phyloP scores from a whole-genome alignment of 2,329 filamentous ascomycete genomes.

The Talaromyces marneffei region DNA sequence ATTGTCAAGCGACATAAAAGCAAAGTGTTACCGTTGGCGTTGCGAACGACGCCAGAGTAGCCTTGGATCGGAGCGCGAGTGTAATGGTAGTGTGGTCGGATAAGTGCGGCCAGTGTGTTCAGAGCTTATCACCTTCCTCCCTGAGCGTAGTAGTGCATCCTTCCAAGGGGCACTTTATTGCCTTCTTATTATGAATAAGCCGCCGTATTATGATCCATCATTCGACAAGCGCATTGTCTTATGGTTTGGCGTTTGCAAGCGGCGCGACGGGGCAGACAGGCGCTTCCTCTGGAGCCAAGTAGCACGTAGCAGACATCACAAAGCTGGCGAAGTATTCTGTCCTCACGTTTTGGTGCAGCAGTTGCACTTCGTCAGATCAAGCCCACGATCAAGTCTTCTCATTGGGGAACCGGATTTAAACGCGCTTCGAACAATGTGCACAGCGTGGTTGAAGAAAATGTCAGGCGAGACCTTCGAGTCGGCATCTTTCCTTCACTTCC shows the following conservation, averaged over 20 bases:
- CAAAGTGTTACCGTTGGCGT: slow-evolving; percentile 27
- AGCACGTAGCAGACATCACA: not conserved
- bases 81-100: too few species aligned
- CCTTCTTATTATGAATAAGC: too few species aligned
- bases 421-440: not conserved
- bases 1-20: too few species aligned
- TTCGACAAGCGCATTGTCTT: not conserved
- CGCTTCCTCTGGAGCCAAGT: too few species aligned
- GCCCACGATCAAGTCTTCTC: not conserved
- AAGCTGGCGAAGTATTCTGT: not conserved
- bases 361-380: not conserved
- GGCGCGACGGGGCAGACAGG: not conserved
- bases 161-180: too few species aligned
- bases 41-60: slow-evolving; percentile 24
- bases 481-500: not conserved
- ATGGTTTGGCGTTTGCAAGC: not conserved
- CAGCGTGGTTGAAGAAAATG: not conserved
- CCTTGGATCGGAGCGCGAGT: too few species aligned
- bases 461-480: not conserved
- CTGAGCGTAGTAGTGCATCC: too few species aligned
- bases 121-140: too few species aligned
- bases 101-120: too few species aligned
- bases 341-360: not conserved
- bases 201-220: too few species aligned
- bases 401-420: not conserved